Conservation (phyloP, 1,139 yeast genomes). For the Lipomyces yarrowii region DNA sequence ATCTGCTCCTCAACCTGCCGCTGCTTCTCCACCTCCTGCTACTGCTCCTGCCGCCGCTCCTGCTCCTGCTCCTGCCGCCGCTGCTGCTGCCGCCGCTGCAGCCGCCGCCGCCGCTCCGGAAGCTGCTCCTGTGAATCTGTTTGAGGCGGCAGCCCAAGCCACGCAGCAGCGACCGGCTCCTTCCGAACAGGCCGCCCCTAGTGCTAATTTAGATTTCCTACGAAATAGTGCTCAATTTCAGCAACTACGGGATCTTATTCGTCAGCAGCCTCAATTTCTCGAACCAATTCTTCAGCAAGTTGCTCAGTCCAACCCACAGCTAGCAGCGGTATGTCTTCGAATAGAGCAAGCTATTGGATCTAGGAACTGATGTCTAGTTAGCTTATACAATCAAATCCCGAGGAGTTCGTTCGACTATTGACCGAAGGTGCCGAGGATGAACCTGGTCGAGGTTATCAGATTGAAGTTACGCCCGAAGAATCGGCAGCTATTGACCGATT, state of each 20-base stretch:
- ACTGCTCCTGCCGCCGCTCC: constrained; percentile 41
- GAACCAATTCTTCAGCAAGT: constrained; percentile 83
- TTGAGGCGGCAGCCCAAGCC: constrained; percentile 73
- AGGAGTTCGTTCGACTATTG: constrained; percentile 69
- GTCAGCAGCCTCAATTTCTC: constrained; percentile 85
- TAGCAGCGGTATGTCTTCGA: constrained; percentile 56
- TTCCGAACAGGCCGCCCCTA: constrained; percentile 39
- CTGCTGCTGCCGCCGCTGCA: background rate
- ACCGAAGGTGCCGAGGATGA: constrained; percentile 41
- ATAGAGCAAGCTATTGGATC: constrained; percentile 36
- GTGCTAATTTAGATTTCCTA: constrained; percentile 42
- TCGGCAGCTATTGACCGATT: constrained; percentile 84
- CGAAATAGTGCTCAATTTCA: constrained; percentile 53
- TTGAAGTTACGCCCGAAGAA: constrained; percentile 78
- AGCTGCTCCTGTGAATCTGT: constrained; percentile 55
- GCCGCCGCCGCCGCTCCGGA: constrained; percentile 26
- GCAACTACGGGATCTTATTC: constrained; percentile 74
- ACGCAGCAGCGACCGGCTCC: constrained; percentile 40
- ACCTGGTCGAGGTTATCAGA: constrained; percentile 44
- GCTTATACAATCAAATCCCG: constrained; percentile 78
- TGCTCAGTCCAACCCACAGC: constrained; percentile 81
- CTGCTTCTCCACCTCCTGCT: constrained; percentile 7
- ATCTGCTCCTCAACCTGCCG: constrained; percentile 35
- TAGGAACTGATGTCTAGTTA: background rate
- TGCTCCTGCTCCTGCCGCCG: background rate